Base-by-base conservation (phyloP, 352 stramenopile genomes). In the Pythium scleroteichum region DNA sequence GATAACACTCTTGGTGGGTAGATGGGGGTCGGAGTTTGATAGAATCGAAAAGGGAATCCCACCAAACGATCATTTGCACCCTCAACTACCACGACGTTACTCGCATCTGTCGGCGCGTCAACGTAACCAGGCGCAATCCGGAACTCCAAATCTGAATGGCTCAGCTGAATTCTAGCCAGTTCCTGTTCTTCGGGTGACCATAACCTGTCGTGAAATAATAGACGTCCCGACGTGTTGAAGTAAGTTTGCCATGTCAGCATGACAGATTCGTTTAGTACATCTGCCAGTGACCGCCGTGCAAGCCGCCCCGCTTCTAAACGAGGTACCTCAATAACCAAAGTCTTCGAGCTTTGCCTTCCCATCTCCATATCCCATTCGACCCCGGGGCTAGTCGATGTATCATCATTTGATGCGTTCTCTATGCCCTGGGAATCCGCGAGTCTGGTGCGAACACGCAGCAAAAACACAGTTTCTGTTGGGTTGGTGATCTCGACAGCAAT, bases 391-490 rank as follows among this genome's bases (percentile, higher is more conserved):
- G 5, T 35, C 10, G 29, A 10, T 10, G 29, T 35, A 26, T 27
- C 19, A 8, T 19, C n/a, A n/a, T n/a, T n/a, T n/a, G n/a, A n/a
- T n/a, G n/a, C n/a, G n/a, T n/a, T 49, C 17, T 48, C 27, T 20
- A 6, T 51, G 7, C n/a, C 40, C 22, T 35, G 4, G n/a, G 8
- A 23, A 50, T 27, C 3, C 22, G 14, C 20, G 51, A n/a, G 22
- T 3, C 16, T 2, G 4, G 16, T 27, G 6, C 54, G 66, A 22
- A 89, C 49, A 7, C 71, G 66, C 7, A 92, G 73, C 23, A 64
- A 62, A 62, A 92, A 92, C 3, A 72, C 75, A 6, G 80, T 92
- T 69, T 90, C 80, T 0, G 80, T 90, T 0, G 79, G 83, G 60
- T 92, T 92, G 24, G 73, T 62, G 2, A 92, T 52, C 20, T 92